A percentile compares a stretch with the other conserved stretches of the same genome.
Evolutionary conservation across 805 yeast genomes (phyloP).

Genomic region (Suhomyces sp.): DNA sequence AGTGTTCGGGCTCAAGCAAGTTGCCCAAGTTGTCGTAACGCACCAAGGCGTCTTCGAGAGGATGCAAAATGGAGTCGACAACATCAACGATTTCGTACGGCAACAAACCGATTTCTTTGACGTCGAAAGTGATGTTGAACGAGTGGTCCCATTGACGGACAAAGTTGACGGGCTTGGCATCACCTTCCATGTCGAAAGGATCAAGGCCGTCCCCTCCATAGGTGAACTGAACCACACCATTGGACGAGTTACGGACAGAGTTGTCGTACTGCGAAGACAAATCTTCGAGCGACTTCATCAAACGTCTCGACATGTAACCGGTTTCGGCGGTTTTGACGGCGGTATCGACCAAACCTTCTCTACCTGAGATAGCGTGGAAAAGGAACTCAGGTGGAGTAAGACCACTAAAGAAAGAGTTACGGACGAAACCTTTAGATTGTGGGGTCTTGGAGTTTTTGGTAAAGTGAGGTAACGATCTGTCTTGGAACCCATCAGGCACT

Average conservation of each 20-base stretch:
- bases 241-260: conserved; percentile 92
- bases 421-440: conserved; percentile 94
- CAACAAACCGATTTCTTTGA: conserved; percentile 50
- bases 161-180: conserved; percentile 93
- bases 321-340: conserved; percentile 99
- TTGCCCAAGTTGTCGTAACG: conserved; percentile 76
- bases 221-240: conserved; percentile 95
- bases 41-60: conserved; percentile 56
- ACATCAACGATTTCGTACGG: conserved; percentile 67
- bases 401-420: conserved; percentile 93
- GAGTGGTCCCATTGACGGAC: conserved; percentile 94
- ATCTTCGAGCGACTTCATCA: conserved; percentile 97
- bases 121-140: conserved; percentile 62
- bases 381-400: conserved; percentile 94
- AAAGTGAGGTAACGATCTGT: conserved; percentile 96
- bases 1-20: conserved; percentile 41
- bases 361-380: conserved; percentile 98
- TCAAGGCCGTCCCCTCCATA: conserved; percentile 99
- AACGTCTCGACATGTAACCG: conserved; percentile 96
- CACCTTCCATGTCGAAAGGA: conserved; percentile 99
- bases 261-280: conserved; percentile 88
- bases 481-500: conserved; percentile 99
- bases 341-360: conserved; percentile 99
- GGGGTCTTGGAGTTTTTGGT: conserved; percentile 95
- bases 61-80: conserved; percentile 54